These are phyloP conservation scores for Lagerstroemia speciosa DNA, from an alignment of 345 rosid species.

Conservation along the genomic window DNA sequence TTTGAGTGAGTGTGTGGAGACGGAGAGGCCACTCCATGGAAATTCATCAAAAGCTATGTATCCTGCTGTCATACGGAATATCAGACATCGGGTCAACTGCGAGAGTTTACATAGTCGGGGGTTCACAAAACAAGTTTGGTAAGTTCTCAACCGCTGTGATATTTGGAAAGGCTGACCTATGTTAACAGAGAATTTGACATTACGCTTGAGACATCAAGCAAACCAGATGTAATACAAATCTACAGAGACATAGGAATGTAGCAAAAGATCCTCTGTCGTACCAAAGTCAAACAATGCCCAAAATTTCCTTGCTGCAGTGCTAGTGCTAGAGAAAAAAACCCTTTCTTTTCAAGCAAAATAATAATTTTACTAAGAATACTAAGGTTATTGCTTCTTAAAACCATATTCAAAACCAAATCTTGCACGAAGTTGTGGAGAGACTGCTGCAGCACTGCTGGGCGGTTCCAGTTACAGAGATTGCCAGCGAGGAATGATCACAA, in stretches of 20 bases:
- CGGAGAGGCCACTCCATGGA: too few relatives aligned
- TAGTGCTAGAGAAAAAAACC: not conserved
- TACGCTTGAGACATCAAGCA: not conserved
- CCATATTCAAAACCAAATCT: not conserved
- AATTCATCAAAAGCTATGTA: too few relatives aligned
- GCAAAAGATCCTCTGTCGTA: not conserved
- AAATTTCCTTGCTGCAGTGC: not conserved
- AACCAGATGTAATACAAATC: not conserved
- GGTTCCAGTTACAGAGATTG: not conserved
- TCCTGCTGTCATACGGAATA: not conserved
- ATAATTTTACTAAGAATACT: not conserved
- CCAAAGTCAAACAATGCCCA: not conserved
- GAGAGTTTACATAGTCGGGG: too few relatives aligned
- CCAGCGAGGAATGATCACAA: not conserved
- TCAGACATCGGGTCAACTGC: not conserved
- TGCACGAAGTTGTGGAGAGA: not conserved
- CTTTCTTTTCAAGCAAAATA: not conserved
- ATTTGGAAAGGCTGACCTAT: not conserved
- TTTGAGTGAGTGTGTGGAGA: too few relatives aligned
- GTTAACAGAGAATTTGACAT: not conserved
- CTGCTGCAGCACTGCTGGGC: not conserved
- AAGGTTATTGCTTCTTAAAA: not conserved
- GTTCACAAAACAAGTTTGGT: too few relatives aligned
- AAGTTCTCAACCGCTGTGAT: not conserved
- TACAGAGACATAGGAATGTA: not conserved